Base-by-base conservation (phyloP, 176 grass and related monocot species). In the Lolium rigidum region DNA sequence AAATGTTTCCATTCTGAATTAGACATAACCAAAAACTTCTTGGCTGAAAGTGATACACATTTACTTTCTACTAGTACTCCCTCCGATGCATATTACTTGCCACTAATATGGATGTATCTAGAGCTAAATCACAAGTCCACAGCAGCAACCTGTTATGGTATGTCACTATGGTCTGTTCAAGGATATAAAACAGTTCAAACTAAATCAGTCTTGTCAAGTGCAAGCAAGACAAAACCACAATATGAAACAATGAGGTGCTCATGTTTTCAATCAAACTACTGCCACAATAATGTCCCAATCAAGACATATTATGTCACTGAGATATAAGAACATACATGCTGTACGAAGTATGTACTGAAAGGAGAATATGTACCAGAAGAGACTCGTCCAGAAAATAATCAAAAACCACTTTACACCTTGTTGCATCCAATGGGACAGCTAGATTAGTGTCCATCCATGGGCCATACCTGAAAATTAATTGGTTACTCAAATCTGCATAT, bases 371-470 rank as follows among this genome's bases (percentile, higher is more conserved):
- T 66, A 98, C 96, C 90, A 77, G 49, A 69, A 92, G 71, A 71
- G 93, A 94, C 3, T 74, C 21, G 63, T 98, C 90, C 26, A 98
- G 92, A 78, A 95, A 98, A 86, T 95, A 98, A 90, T 98, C 97
- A 90, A 98, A 98, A 76, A 94, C 82, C 65, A 98, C 94, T 90
- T 94, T 92, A 60, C 97, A 98, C 41, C 87, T 92, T 31, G 78
- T 91, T 59, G 90, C 78, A 66, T 86, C 87, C 87, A 98, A 61
- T 68, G 97, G 97, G 41, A 94, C 59, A 28, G 88, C 97, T 84
- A 98, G 82, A 83, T 98, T 98, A 91, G 97, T 94, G 70, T 98
- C 97, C 97, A 98, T 92, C 97, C 97, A 98, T 39, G 97, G 97
- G 86, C 97, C 94, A 11, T 95, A 98, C 82, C 96, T 98, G 78